Percentiles rank a stretch among this genome's conserved stretches.
These are phyloP conservation scores for Agroathelia rolfsii DNA, from an alignment of 1,284 basidiomycete genomes.

Conservation along the genomic window DNA sequence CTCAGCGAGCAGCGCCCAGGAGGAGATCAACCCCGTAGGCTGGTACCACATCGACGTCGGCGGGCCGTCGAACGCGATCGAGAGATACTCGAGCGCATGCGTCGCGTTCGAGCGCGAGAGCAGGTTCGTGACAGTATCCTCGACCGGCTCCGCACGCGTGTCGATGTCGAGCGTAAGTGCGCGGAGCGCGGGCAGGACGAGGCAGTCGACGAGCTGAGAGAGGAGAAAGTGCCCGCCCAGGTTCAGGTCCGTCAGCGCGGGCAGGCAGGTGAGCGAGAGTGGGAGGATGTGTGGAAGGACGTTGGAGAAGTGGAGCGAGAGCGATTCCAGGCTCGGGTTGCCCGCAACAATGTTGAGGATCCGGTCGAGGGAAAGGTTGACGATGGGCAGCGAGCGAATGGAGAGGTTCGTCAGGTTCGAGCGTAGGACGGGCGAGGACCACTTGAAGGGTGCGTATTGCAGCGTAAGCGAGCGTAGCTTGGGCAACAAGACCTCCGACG, in stretches of 20 bases:
- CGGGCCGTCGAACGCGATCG: conserved; percentile 44
- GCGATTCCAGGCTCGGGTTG: conserved; percentile 42
- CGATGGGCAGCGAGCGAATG: conserved; percentile 52
- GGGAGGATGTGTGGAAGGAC: conserved; percentile 54
- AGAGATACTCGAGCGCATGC: conserved; percentile 42
- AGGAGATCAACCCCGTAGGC: conserved; percentile 30
- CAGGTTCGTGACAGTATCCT: conserved; percentile 51
- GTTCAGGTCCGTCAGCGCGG: conserved; percentile 40
- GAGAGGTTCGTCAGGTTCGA: conserved; percentile 45
- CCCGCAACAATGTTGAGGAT: conserved; percentile 48
- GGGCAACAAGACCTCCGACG: conserved; percentile 29
- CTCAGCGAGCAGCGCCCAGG: conserved; percentile 40
- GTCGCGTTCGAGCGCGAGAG: conserved; percentile 47
- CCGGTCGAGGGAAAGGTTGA: conserved; percentile 53
- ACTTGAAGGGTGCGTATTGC: conserved; percentile 64
- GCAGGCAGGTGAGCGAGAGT: conserved; percentile 37
- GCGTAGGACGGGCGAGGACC: conserved; percentile 57
- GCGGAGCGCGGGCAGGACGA: conserved; percentile 45
- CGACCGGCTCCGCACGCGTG: conserved; percentile 54
- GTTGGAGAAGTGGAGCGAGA: conserved; percentile 50
- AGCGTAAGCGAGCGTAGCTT: conserved; percentile 46
- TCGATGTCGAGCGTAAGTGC: conserved; percentile 56
- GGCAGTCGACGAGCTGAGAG: conserved; percentile 47
- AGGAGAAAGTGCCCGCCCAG: conserved; percentile 61
- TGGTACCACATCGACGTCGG: conserved; percentile 32